Percentiles rank a stretch among this genome's conserved stretches.
Conservation (phyloP, 331 rosid species). For the Rosa hybrid region DNA sequence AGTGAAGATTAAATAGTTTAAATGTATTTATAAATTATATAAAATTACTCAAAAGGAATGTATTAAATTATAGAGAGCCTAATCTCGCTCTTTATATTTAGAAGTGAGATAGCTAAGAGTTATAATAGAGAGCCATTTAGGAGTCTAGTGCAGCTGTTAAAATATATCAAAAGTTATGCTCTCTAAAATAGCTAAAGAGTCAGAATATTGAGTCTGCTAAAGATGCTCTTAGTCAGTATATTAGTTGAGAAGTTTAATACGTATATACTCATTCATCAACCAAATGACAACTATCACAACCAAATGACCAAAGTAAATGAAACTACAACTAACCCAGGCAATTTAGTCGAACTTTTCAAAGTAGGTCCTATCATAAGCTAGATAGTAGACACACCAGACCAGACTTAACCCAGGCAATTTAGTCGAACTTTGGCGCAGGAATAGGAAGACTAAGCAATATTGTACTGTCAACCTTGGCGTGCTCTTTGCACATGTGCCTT, state of each 20-base stretch:
- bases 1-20: too few relatives aligned
- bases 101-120: too few relatives aligned
- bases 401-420: neutral
- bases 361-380: neutral
- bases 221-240: neutral
- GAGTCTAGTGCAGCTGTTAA: too few relatives aligned
- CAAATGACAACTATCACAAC: neutral
- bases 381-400: neutral
- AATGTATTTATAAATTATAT: too few relatives aligned
- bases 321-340: too few relatives aligned
- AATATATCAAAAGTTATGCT: too few relatives aligned
- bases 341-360: neutral
- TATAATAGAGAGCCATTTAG: too few relatives aligned
- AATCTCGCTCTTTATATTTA: too few relatives aligned
- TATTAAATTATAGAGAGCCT: too few relatives aligned
- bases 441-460: neutral
- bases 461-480: slow-evolving; percentile 1
- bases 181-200: too few relatives aligned
- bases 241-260: neutral
- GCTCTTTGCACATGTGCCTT: neutral
- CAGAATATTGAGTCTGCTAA: too few relatives aligned
- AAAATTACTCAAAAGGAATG: too few relatives aligned
- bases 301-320: neutral
- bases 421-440: neutral
- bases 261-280: neutral